A percentile compares a stretch with the other conserved stretches of the same genome.
phyloP scores from a whole-genome alignment of 768 basidiomycete genomes.

The Tulasnella sp. region DNA sequence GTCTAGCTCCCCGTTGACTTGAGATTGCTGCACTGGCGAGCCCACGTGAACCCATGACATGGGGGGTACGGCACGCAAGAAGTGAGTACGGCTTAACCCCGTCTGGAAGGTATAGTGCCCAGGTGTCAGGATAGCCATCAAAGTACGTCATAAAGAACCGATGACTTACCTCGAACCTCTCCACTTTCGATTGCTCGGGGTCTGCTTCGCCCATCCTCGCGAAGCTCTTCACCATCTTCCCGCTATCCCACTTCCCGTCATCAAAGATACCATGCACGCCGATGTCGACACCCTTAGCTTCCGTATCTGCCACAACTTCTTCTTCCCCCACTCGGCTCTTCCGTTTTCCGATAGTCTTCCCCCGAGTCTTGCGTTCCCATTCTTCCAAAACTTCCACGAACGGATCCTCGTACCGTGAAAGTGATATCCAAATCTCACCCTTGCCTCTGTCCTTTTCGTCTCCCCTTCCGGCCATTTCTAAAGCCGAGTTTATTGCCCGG shows the following conservation, averaged over 20 bases:
- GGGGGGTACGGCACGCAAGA: conserved; percentile 28
- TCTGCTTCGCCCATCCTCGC: conserved; percentile 52
- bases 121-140: not conserved
- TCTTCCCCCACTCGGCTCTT: conserved; percentile 23
- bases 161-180: not conserved
- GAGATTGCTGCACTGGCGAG: not conserved
- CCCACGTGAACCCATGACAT: conserved; percentile 29
- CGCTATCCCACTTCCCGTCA: conserved; percentile 60
- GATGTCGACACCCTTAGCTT: conserved; percentile 38
- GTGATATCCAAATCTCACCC: conserved; percentile 61
- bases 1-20: conserved; percentile 21
- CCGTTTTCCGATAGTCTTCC: conserved; percentile 39
- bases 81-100: conserved; percentile 19
- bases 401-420: conserved; percentile 75
- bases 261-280: conserved; percentile 41
- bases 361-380: conserved; percentile 56
- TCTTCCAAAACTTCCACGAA: conserved; percentile 59
- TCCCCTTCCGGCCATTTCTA: conserved; percentile 15
- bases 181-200: conserved; percentile 31
- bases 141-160: not conserved
- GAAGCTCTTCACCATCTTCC: conserved; percentile 76
- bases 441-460: conserved; percentile 33
- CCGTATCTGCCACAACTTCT: conserved; percentile 35
- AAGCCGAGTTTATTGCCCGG: conserved; percentile 48
- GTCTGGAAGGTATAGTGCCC: not conserved